Percentiles rank a stretch among this genome's conserved stretches.
Evolutionary conservation across 1,139 yeast genomes (phyloP).

Genomic region (Nakaseomyces kungkrabaensis): DNA sequence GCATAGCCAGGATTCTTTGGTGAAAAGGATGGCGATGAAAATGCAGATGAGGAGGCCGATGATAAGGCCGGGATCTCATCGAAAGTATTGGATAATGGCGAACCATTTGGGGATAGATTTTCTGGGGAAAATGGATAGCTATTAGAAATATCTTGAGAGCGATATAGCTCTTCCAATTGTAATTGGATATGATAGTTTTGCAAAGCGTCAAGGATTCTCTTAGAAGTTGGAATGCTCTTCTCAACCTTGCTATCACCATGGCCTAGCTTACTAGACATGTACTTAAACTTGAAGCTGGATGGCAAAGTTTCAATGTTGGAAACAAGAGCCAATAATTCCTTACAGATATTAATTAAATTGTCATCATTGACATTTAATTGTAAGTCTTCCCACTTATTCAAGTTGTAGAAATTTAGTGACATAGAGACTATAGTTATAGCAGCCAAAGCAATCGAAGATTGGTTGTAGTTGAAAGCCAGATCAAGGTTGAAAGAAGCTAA

Average conservation of each 20-base stretch:
- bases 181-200: conserved; percentile 14
- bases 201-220: conserved; percentile 9
- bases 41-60: conserved; percentile 2
- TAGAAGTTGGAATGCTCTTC: neutral
- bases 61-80: neutral
- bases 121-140: conserved; percentile 2
- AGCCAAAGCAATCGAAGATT: conserved; percentile 50
- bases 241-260: conserved; percentile 1
- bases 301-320: conserved; percentile 16
- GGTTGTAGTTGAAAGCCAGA: conserved; percentile 44
- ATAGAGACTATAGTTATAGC: conserved; percentile 31
- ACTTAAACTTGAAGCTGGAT: conserved; percentile 26
- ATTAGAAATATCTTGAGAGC: conserved; percentile 12
- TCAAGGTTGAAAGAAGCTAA: conserved; percentile 53
- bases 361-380: conserved; percentile 8
- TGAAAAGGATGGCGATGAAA: conserved; percentile 3
- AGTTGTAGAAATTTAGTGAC: conserved; percentile 15
- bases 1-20: conserved; percentile 1
- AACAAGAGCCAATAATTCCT: conserved; percentile 11
- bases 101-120: conserved; percentile 1
- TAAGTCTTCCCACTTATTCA: conserved; percentile 16
- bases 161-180: conserved; percentile 16
- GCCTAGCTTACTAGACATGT: conserved; percentile 11
- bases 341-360: conserved; percentile 11
- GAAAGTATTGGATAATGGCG: conserved; percentile 1